These are phyloP conservation scores for Rostrohypoxylon terebratum DNA, from an alignment of 495 filamentous ascomycete genomes.

Conservation along the genomic window DNA sequence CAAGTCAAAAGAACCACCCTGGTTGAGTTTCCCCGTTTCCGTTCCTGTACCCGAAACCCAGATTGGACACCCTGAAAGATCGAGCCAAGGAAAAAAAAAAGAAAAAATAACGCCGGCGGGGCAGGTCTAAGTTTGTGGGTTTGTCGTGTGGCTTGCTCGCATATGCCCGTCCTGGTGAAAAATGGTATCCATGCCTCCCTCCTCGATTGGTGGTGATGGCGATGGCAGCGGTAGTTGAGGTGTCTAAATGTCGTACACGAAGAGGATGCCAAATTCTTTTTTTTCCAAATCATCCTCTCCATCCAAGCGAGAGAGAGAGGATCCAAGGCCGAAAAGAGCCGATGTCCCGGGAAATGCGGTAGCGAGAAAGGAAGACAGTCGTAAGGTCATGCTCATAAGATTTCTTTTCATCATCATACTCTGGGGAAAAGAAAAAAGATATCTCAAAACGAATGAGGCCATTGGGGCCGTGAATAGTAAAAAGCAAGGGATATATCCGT, in stretches of 20 bases:
- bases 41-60: conserved; percentile 1
- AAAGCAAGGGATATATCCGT: conserved; percentile 9
- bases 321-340: not conserved
- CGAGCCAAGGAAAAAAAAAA: not conserved
- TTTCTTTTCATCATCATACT: conserved; percentile 27
- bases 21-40: not conserved
- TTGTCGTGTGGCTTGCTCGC: no score
- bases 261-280: not conserved
- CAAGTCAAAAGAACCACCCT: conserved; percentile 5
- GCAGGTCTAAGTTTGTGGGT: no score
- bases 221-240: not conserved
- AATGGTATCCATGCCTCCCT: not conserved
- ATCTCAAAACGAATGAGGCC: not conserved
- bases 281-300: not conserved
- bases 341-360: not conserved
- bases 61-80: not conserved
- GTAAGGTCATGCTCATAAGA: conserved; percentile 27
- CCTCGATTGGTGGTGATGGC: not conserved
- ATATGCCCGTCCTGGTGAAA: conserved; percentile 1
- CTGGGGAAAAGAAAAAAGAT: conserved; percentile 7
- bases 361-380: conserved; percentile 16
- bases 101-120: no score
- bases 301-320: not conserved
- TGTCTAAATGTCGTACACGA: conserved; percentile 13
- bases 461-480: not conserved